A percentile compares a stretch with the other conserved stretches of the same genome.
Evolutionary conservation across 2,329 filamentous ascomycete species (phyloP).

Genomic region (Colletotrichum sp.): DNA sequence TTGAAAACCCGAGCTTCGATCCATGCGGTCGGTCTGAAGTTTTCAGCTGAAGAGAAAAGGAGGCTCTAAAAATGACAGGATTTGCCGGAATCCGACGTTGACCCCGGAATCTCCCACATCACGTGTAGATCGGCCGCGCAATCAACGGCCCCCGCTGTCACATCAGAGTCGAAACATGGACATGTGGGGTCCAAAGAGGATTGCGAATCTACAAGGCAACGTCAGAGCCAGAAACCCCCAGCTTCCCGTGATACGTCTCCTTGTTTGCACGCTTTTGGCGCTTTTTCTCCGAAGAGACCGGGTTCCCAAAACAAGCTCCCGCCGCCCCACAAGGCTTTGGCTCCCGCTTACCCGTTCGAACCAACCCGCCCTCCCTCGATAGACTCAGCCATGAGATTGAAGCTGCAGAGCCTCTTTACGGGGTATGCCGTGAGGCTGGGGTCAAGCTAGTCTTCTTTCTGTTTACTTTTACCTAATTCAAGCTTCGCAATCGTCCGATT

Average conservation of each 20-base stretch:
- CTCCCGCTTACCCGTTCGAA: background rate
- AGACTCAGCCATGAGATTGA: background rate
- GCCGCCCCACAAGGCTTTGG: background rate
- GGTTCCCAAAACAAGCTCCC: background rate
- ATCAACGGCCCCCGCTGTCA: background rate
- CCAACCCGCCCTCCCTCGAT: background rate
- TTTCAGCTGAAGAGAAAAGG: background rate
- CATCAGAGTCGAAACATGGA: background rate
- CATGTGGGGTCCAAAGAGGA: slow-evolving; percentile 1
- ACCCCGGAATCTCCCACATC: slow-evolving; percentile 1
- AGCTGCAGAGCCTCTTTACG: background rate
- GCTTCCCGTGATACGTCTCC: background rate
- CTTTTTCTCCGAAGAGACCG: background rate
- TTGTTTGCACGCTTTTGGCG: background rate
- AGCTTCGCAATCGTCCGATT: slow-evolving; percentile 3
- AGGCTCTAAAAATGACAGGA: background rate
- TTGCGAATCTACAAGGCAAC: background rate
- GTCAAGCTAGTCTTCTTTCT: background rate
- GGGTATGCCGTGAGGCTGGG: background rate
- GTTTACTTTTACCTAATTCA: slow-evolving; percentile 2
- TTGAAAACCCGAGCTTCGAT: background rate
- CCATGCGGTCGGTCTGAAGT: background rate
- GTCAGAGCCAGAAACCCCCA: slow-evolving; percentile 6
- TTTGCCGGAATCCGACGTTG: background rate
- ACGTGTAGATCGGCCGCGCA: slow-evolving; percentile 8